Evolutionary conservation across 176 grass and related monocot genomes (phyloP), one percentile per base, ranked within the genome.

Genomic region (Panicum miliaceum): DNA sequence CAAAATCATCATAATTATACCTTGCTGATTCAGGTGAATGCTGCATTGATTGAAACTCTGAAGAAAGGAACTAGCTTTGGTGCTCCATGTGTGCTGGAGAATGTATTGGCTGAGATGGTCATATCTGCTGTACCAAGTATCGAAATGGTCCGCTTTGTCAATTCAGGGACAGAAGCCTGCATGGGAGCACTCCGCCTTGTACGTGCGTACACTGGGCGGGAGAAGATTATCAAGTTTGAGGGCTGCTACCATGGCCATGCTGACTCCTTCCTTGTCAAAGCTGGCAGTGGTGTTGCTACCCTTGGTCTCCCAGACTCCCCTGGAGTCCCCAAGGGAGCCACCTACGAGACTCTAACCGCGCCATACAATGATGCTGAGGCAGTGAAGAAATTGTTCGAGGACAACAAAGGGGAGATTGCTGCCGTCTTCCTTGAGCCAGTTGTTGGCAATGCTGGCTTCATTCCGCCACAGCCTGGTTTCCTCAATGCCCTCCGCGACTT

Each of bases 11-110:
- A 4, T 67, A 74, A 42, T 64, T 48, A 73, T 78, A 60, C 19
- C 4, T 41, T 80, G 0, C 29, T 62, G 23, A 75, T 78, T 87
- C 20, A 99, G 96, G 96, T 99, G 77, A 96, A 91, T 86, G 91
- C 85, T 73, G 96, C 91, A 53, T 68, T 99, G 34, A 89, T 94
- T 78, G 91, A 99, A 91, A 90, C 96, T 68, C 87, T 99, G 46
- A 94, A 99, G 74, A 99, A 99, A 87, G 96, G 96, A 83, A 99
- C 96, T 68, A 99, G 96, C 85, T 99, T 99, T 87, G 96, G 96
- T 75, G 96, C 96, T 78, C 96, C 96, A 71, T 99, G 96, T 71
- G 62, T 81, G 45, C 81, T 92, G 22, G 96, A 99, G 82, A 99
- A 99, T 85, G 78, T 88, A 22, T 84, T 99, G 88, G 96, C 96